phyloP scores from a whole-genome alignment of 2,329 filamentous ascomycete genomes.

The Tympanopsis confertula region DNA sequence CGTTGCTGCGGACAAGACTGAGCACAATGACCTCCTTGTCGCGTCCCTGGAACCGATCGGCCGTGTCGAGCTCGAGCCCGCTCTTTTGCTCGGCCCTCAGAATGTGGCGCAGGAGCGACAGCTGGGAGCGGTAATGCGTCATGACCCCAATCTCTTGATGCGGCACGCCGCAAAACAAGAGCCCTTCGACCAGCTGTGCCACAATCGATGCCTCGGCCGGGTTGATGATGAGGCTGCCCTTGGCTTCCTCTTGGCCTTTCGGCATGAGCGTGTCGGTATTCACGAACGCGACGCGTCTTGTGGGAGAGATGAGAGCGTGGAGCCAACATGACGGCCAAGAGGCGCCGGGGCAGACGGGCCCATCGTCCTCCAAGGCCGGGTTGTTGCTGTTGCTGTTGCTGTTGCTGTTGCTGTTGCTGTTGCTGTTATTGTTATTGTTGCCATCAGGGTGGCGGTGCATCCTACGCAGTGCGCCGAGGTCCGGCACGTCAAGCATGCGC shows the following conservation, averaged over 20 bases:
- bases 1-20: conserved; percentile 78
- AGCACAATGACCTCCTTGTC: conserved; percentile 91
- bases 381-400: no score
- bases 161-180: conserved; percentile 66
- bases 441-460: conserved; percentile 53
- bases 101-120: conserved; percentile 67
- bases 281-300: conserved; percentile 69
- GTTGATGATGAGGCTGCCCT: conserved; percentile 82
- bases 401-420: no score
- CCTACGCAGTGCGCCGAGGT: conserved; percentile 45
- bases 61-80: conserved; percentile 86
- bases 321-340: conserved; percentile 59
- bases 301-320: conserved; percentile 55
- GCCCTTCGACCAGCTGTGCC: conserved; percentile 66
- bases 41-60: conserved; percentile 89
- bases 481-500: conserved; percentile 56
- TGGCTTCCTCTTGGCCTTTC: conserved; percentile 56
- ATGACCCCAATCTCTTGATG: conserved; percentile 79
- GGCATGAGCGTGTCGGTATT: conserved; percentile 72
- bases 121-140: conserved; percentile 89
- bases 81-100: conserved; percentile 41
- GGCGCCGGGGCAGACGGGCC: conserved; percentile 42
- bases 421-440: no score
- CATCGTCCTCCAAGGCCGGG: conserved; percentile 5
- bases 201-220: conserved; percentile 68